phyloP scores from a whole-genome alignment of 805 yeast genomes.

The Candida piceae region DNA sequence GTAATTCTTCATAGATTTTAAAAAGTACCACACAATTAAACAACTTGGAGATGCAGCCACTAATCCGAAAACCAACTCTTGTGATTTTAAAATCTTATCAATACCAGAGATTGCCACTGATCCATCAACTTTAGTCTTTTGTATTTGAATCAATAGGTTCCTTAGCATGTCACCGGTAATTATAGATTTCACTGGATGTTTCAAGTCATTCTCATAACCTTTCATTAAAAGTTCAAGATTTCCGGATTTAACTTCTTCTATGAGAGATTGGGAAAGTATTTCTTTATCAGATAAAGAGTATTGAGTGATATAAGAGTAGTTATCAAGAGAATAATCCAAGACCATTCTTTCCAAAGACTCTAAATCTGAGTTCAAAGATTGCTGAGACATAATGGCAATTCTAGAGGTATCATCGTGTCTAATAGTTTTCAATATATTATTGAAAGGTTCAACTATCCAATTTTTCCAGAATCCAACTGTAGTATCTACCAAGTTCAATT shows the following conservation, averaged over 20 bases:
- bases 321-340: constrained; percentile 54
- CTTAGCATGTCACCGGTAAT: constrained; percentile 69
- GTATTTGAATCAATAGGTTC: constrained; percentile 83
- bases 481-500: constrained; percentile 59
- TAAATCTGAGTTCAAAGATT: constrained; percentile 72
- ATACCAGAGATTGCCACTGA: constrained; percentile 86
- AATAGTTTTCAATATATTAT: constrained; percentile 70
- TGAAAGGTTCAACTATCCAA: constrained; percentile 79
- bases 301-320: constrained; percentile 11
- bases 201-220: constrained; percentile 72
- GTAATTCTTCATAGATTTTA: constrained; percentile 27
- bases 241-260: constrained; percentile 56
- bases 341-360: constrained; percentile 86
- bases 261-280: constrained; percentile 29
- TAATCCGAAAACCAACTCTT: constrained; percentile 88
- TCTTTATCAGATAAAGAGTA: constrained; percentile 4
- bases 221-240: constrained; percentile 76
- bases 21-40: constrained; percentile 47
- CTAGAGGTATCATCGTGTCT: constrained; percentile 73
- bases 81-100: constrained; percentile 82
- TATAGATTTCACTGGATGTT: constrained; percentile 59
- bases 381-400: constrained; percentile 73
- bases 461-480: constrained; percentile 61
- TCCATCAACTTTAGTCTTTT: constrained; percentile 93
- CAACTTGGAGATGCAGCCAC: constrained; percentile 84